Evolutionary conservation across 2,329 filamentous ascomycete genomes (phyloP).

Genomic region (Phyllosticta citribraziliensis): DNA sequence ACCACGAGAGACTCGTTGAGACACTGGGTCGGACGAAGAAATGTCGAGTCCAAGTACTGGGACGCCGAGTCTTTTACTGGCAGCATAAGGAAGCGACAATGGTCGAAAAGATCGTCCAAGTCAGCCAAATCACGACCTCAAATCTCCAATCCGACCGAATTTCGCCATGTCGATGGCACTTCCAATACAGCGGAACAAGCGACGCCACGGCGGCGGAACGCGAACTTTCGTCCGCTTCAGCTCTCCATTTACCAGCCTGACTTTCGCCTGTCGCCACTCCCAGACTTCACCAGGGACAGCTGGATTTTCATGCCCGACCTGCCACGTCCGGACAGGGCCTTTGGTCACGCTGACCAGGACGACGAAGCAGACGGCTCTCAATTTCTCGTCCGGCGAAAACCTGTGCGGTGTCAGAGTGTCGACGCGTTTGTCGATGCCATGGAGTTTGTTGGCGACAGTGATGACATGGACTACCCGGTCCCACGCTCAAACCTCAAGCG

Average conservation of each 20-base stretch:
- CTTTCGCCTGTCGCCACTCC: constrained; percentile 26
- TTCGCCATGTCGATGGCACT: constrained; percentile 24
- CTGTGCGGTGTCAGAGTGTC: background rate
- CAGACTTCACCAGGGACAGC: constrained; percentile 25
- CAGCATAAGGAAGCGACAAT: background rate
- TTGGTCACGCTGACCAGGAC: background rate
- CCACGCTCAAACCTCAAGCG: constrained; percentile 18
- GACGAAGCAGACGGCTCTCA: background rate
- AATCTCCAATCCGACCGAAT: constrained; percentile 28
- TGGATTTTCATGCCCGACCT: constrained; percentile 20
- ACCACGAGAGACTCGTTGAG: constrained; percentile 26
- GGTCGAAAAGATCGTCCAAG: constrained; percentile 22
- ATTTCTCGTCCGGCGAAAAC: background rate
- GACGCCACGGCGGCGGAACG: background rate
- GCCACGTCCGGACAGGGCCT: background rate
- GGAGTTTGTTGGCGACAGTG: background rate
- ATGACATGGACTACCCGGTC: constrained; percentile 16
- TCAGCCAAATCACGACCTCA: constrained; percentile 20
- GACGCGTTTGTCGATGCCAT: background rate
- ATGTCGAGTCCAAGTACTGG: constrained; percentile 6
- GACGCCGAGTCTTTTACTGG: background rate
- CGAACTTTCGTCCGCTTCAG: constrained; percentile 27
- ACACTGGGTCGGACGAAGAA: constrained; percentile 21
- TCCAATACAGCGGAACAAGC: constrained; percentile 18
- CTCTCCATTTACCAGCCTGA: constrained; percentile 29